Percentiles rank a stretch among this genome's conserved stretches.
These are phyloP conservation scores for Calonectria leucothoes DNA, from an alignment of 2,329 filamentous ascomycete species.

Conservation along the genomic window DNA sequence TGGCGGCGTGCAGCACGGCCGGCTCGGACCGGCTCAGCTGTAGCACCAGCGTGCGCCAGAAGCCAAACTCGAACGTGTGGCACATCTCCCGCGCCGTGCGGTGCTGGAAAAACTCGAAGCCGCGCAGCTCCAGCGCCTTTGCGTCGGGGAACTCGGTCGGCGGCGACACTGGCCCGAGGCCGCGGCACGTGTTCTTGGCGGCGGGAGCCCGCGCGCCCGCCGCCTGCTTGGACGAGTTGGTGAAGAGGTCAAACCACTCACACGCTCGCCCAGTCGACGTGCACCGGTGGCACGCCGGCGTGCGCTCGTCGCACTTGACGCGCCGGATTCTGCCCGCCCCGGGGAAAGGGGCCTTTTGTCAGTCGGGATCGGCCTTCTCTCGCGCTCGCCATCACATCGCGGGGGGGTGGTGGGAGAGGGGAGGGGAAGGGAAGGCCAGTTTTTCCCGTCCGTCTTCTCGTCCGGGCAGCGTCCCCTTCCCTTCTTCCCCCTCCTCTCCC, in stretches of 20 bases:
- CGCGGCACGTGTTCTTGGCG: not conserved
- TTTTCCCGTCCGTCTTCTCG: too few relatives aligned
- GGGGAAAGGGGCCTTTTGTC: not conserved
- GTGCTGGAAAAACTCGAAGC: constrained; percentile 6
- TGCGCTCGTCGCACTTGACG: constrained; percentile 9
- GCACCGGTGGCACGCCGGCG: not conserved
- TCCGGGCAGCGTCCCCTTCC: too few relatives aligned
- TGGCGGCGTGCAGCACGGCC: not conserved
- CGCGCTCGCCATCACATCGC: not conserved
- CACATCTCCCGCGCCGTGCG: constrained; percentile 6
- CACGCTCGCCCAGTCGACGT: not conserved
- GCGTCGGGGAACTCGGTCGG: constrained; percentile 3
- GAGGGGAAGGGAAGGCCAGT: too few relatives aligned
- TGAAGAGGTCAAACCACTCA: constrained; percentile 7
- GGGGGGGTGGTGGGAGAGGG: too few relatives aligned
- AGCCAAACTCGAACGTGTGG: constrained; percentile 10
- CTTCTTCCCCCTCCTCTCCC: too few relatives aligned
- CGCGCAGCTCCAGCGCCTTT: constrained; percentile 4
- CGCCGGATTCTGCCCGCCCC: constrained; percentile 4
- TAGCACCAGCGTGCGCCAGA: constrained; percentile 1
- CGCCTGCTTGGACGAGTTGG: not conserved
- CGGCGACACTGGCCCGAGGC: not conserved
- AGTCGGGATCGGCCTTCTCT: not conserved
- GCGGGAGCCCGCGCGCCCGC: not conserved
- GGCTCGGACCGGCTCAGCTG: constrained; percentile 1